Conservation (phyloP, 2,329 filamentous ascomycete genomes). For the Arthroderma sp. region DNA sequence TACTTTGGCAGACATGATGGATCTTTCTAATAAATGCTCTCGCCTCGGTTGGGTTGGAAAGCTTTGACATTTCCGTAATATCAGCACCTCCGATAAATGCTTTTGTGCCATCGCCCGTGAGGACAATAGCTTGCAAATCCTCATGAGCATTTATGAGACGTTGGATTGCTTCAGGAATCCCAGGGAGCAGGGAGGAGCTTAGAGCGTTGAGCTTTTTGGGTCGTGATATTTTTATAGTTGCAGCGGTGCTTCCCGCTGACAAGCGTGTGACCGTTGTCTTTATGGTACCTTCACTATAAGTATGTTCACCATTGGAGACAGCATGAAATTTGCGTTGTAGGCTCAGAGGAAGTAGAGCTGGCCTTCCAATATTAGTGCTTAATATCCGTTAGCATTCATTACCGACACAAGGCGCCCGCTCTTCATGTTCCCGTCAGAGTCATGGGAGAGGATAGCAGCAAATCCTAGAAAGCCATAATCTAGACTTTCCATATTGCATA, state of each 20-base stretch:
- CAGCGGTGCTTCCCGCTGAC: constrained; percentile 9
- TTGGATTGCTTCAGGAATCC: constrained; percentile 11
- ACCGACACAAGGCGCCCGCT: too few species aligned
- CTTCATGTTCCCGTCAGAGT: too few species aligned
- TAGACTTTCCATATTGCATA: too few species aligned
- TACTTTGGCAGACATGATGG: constrained; percentile 19
- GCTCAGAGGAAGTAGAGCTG: too few species aligned
- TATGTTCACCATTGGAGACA: too few species aligned
- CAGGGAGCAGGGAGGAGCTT: constrained; percentile 13
- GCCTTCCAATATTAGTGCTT: too few species aligned
- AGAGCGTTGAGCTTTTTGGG: constrained; percentile 17
- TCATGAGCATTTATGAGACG: constrained; percentile 6
- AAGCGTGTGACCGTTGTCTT: not conserved
- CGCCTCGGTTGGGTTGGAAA: constrained; percentile 17
- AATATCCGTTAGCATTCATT: too few species aligned
- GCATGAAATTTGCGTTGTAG: too few species aligned
- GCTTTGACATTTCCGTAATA: constrained; percentile 53
- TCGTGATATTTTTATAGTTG: constrained; percentile 17
- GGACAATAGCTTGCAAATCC: constrained; percentile 18
- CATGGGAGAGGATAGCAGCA: too few species aligned
- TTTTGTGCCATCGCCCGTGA: constrained; percentile 63
- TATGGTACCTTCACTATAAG: not conserved
- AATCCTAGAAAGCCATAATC: too few species aligned
- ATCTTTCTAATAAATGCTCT: constrained; percentile 23
- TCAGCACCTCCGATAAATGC: constrained; percentile 83